Evolutionary conservation across 495 filamentous ascomycete genomes (phyloP).

Genomic region (Staphylotrichum tortipilum): DNA sequence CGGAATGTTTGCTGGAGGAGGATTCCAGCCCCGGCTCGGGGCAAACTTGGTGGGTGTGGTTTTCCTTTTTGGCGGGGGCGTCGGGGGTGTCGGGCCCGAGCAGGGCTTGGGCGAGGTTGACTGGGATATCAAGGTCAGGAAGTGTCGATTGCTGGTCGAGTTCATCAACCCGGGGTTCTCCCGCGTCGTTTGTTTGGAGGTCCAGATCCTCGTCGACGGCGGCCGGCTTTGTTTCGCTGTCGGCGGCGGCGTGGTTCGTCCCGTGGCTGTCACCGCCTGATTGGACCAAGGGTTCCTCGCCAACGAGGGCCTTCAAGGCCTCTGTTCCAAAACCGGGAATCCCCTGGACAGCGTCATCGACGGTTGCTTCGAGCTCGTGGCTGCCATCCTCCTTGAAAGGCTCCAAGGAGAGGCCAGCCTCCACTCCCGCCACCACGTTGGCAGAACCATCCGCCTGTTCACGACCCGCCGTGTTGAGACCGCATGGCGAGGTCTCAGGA

Average conservation of each 20-base stretch:
- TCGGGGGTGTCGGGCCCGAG: neutral
- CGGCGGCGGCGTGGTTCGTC: too few species aligned
- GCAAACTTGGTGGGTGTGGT: neutral
- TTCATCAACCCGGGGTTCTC: too few species aligned
- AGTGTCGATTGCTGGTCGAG: too few species aligned
- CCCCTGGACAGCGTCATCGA: neutral
- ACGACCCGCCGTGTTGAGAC: neutral
- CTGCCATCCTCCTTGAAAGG: too few species aligned
- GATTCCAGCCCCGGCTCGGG: neutral
- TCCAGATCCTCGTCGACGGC: too few species aligned
- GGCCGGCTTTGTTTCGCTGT: too few species aligned
- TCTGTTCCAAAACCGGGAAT: too few species aligned
- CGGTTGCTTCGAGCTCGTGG: neutral
- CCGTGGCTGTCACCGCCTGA: neutral
- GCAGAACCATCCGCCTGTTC: neutral
- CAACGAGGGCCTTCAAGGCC: too few species aligned
- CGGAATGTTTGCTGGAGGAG: neutral
- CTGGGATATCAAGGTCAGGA: neutral
- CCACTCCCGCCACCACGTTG: neutral
- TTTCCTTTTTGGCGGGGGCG: neutral
- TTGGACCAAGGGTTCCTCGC: neutral
- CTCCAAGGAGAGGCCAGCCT: neutral
- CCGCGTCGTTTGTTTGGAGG: too few species aligned
- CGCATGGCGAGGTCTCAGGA: neutral
- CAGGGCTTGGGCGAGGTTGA: too few species aligned